A percentile compares a stretch with the other conserved stretches of the same genome.
phyloP scores from a whole-genome alignment of 148 eudicot species.

The Diospyros kaki region DNA sequence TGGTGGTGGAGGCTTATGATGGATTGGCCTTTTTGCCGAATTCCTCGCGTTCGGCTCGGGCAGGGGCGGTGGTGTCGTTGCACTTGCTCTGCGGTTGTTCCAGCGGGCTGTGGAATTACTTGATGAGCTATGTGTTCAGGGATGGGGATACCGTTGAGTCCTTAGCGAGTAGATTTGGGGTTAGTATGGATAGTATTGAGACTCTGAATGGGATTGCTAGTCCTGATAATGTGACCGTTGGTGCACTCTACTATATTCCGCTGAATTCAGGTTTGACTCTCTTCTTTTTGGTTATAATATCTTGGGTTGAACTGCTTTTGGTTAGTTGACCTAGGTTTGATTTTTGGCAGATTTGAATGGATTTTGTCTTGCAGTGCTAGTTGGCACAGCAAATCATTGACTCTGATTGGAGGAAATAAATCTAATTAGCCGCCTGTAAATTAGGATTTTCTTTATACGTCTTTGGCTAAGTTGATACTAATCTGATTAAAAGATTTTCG shows the following conservation, averaged over 20 bases:
- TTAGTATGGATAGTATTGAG: constrained; percentile 96
- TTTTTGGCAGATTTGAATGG: neutral
- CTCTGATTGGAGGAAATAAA: neutral
- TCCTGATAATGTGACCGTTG: constrained; percentile 79
- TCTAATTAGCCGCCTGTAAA: neutral
- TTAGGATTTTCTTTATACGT: neutral
- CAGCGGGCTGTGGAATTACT: constrained; percentile 90
- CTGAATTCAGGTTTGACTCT: constrained; percentile 64
- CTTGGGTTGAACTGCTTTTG: neutral
- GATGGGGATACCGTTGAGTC: constrained; percentile 78
- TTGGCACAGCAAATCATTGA: too few relatives aligned
- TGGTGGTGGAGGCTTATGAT: constrained; percentile 55
- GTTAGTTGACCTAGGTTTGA: neutral
- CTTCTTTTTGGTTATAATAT: neutral
- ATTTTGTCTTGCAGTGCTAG: too few relatives aligned
- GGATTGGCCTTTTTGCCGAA: constrained; percentile 67
- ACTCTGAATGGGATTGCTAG: constrained; percentile 61
- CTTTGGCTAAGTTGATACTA: too few relatives aligned
- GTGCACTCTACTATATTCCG: constrained; percentile 70
- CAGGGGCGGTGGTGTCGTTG: constrained; percentile 56
- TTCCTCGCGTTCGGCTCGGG: constrained; percentile 33
- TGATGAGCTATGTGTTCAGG: constrained; percentile 89
- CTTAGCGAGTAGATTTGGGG: constrained; percentile 89
- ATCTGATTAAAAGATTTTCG: too few relatives aligned
- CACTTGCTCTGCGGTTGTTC: constrained; percentile 90